Conservation (phyloP, 176 grass and related monocot genomes). For the maize (Zea mays) region DNA sequence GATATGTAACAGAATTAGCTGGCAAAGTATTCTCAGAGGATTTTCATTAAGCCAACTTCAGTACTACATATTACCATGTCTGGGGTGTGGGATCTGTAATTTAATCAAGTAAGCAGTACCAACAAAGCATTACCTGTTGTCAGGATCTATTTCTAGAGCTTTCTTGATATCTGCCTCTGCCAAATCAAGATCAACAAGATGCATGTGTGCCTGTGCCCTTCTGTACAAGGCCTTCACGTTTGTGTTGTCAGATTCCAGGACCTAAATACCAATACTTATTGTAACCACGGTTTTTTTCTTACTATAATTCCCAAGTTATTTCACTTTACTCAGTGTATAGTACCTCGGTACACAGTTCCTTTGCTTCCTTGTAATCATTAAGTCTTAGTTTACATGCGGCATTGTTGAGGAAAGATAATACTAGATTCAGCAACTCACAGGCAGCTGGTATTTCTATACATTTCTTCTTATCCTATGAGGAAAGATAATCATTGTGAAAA, state of each 20-base stretch:
- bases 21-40: neutral
- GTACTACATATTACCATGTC: neutral
- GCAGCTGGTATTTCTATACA: too few species aligned
- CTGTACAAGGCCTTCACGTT: conserved; percentile 95
- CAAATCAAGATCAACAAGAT: too few species aligned
- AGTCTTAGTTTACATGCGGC: conserved; percentile 84
- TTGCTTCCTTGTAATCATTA: conserved; percentile 72
- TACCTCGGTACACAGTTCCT: conserved; percentile 77
- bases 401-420: too few species aligned
- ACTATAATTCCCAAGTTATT: neutral
- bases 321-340: neutral
- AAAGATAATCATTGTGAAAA: too few species aligned
- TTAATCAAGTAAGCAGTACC: neutral
- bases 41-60: neutral
- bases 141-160: conserved; percentile 82
- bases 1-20: neutral
- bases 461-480: too few species aligned
- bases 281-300: conserved; percentile 16
- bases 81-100: neutral
- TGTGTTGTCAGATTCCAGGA: conserved; percentile 65
- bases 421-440: too few species aligned
- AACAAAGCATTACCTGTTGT: conserved; percentile 65
- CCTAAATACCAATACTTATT: conserved; percentile 43
- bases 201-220: too few species aligned
- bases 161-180: too few species aligned